These are phyloP conservation scores for Ceratobasidium sp. DNA, from an alignment of 1,284 basidiomycete species.

Conservation along the genomic window DNA sequence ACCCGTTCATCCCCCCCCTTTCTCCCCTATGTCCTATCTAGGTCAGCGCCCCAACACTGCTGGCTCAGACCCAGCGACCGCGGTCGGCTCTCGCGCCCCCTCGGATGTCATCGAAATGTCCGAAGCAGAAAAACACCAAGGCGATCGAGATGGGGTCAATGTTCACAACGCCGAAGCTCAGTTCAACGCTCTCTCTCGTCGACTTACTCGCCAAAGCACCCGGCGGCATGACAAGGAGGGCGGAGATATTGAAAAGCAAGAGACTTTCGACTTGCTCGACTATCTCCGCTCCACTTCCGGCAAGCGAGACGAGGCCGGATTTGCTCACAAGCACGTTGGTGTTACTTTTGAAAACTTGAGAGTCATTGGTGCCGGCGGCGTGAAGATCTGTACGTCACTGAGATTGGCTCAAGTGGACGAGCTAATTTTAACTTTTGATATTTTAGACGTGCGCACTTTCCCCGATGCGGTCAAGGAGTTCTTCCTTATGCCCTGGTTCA, in stretches of 20 bases:
- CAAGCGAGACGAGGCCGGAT: constrained; percentile 66
- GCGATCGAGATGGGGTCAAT: background rate
- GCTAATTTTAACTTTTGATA: constrained; percentile 45
- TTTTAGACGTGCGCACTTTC: constrained; percentile 57
- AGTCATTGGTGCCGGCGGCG: constrained; percentile 53
- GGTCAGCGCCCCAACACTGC: constrained; percentile 22
- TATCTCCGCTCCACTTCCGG: constrained; percentile 33
- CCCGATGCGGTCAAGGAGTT: constrained; percentile 68
- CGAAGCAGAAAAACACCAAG: constrained; percentile 3
- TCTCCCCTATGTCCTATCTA: constrained; percentile 3
- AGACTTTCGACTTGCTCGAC: constrained; percentile 35
- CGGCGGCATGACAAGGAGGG: background rate
- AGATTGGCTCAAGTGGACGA: constrained; percentile 47
- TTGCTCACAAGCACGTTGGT: constrained; percentile 84
- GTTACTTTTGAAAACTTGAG: constrained; percentile 79
- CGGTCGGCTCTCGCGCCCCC: constrained; percentile 12
- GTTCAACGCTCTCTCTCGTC: constrained; percentile 32
- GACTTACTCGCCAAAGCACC: constrained; percentile 36
- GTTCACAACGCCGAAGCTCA: constrained; percentile 29
- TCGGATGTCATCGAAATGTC: constrained; percentile 27
- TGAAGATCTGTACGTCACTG: constrained; percentile 61
- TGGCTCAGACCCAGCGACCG: constrained; percentile 32
- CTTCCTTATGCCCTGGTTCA: constrained; percentile 60
- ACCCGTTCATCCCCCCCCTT: background rate
- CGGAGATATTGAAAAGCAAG: constrained; percentile 30